A percentile compares a stretch with the other conserved stretches of the same genome.
Evolutionary conservation across 306 rosid species (phyloP).

Genomic region (Vicia villosa): DNA sequence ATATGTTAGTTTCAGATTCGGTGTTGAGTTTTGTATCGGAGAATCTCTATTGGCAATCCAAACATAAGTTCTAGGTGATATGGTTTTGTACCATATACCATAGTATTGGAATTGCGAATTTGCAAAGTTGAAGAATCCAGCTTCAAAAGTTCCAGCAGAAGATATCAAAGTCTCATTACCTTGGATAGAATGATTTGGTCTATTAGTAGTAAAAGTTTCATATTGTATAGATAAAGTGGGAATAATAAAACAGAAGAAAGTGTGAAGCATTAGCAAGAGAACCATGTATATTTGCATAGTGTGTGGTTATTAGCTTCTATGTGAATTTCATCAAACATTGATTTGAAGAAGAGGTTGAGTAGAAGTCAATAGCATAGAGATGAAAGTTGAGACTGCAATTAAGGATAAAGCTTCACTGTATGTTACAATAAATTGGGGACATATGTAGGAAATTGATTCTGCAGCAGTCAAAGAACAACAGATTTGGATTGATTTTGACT

Average conservation of each 20-base stretch:
- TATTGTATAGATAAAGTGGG: neutral
- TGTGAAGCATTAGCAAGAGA: neutral
- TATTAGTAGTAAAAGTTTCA: neutral
- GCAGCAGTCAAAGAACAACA: too few relatives aligned
- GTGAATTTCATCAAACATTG: neutral
- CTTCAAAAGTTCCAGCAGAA: neutral
- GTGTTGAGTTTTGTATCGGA: neutral
- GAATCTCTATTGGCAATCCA: slow-evolving; percentile 32
- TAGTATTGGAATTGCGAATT: neutral
- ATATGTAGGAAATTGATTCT: too few relatives aligned
- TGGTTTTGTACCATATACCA: slow-evolving; percentile 22
- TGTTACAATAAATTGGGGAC: too few relatives aligned
- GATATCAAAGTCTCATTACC: neutral
- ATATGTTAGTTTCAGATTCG: slow-evolving; percentile 15
- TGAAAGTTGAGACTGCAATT: too few relatives aligned
- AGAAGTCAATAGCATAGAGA: too few relatives aligned
- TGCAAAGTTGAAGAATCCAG: neutral
- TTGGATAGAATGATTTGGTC: neutral
- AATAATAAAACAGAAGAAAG: neutral
- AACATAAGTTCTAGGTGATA: slow-evolving; percentile 2
- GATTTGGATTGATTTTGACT: too few relatives aligned
- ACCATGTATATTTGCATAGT: neutral
- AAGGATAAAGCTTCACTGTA: too few relatives aligned
- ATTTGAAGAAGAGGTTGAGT: too few relatives aligned
- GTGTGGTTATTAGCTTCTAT: neutral